Evolutionary conservation across 2,329 filamentous ascomycete species (phyloP).

Genomic region (Fusarium setosum): DNA sequence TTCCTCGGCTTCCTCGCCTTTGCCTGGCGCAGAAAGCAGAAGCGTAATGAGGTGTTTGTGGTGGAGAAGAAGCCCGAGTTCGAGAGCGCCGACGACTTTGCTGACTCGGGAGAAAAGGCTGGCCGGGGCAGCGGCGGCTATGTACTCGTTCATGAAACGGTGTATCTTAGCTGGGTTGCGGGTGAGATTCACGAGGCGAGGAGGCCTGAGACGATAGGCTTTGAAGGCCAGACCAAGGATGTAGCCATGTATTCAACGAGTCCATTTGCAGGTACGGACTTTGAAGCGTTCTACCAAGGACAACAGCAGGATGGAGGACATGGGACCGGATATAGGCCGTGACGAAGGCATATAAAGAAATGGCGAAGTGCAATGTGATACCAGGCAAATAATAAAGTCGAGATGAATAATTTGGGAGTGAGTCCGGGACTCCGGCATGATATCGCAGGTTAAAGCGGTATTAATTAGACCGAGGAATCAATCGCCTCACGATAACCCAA

Average conservation of each 20-base stretch:
- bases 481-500: neutral
- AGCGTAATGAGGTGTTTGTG: constrained; percentile 47
- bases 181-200: constrained; percentile 41
- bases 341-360: neutral
- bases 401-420: neutral
- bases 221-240: constrained; percentile 12
- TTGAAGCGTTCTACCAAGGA: constrained; percentile 35
- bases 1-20: constrained; percentile 49
- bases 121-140: constrained; percentile 40
- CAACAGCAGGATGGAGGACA: constrained; percentile 30
- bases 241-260: constrained; percentile 10
- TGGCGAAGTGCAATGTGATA: neutral
- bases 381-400: neutral
- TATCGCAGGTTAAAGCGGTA: neutral
- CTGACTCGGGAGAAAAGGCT: constrained; percentile 24
- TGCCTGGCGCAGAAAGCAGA: constrained; percentile 44
- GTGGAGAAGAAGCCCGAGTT: constrained; percentile 50
- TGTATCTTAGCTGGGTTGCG: constrained; percentile 49
- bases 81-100: constrained; percentile 40
- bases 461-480: neutral
- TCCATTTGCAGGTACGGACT: constrained; percentile 40
- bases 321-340: constrained; percentile 25
- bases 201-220: constrained; percentile 9
- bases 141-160: constrained; percentile 51
- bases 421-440: neutral